Conservation (phyloP, 768 basidiomycete genomes). For the Crepidotus variabilis region DNA sequence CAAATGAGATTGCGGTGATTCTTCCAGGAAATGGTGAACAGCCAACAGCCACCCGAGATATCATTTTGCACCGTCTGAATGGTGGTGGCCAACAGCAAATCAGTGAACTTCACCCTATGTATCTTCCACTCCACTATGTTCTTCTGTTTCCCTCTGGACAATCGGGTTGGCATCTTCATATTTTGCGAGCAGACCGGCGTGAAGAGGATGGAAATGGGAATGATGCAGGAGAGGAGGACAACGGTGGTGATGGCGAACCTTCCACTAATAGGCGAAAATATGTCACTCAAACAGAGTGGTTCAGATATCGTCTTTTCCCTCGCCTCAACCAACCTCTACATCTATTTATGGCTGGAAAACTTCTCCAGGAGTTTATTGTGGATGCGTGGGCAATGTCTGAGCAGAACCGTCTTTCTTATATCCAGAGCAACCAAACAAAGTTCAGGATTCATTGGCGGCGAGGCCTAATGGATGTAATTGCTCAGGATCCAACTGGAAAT, state of each 20-base stretch:
- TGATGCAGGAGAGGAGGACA: not conserved
- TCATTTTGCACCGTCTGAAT: conserved; percentile 23
- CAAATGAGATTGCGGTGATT: conserved; percentile 20
- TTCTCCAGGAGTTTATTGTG: conserved; percentile 42
- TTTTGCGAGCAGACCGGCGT: not conserved
- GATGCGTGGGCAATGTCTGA: conserved; percentile 45
- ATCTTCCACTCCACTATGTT: conserved; percentile 1
- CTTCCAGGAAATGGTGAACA: conserved; percentile 27
- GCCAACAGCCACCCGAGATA: conserved; percentile 23
- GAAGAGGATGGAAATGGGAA: not conserved
- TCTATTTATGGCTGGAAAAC: conserved; percentile 30
- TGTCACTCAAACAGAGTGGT: conserved; percentile 15
- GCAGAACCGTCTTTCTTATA: conserved; percentile 31
- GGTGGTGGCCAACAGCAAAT: conserved; percentile 13
- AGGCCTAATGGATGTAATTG: conserved; percentile 33
- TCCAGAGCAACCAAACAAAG: conserved; percentile 28
- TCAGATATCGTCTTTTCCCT: conserved; percentile 28
- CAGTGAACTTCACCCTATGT: conserved; percentile 1
- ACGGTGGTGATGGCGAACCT: not conserved
- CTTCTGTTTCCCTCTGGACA: not conserved
- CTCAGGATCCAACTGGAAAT: conserved; percentile 19
- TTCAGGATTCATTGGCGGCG: conserved; percentile 31
- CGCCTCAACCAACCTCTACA: conserved; percentile 15
- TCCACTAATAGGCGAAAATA: conserved; percentile 28
- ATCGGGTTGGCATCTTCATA: not conserved